Percentiles rank a stretch among this genome's conserved stretches.
Evolutionary conservation across 2,329 filamentous ascomycete species (phyloP).

Genomic region (Trichoderma sp.): DNA sequence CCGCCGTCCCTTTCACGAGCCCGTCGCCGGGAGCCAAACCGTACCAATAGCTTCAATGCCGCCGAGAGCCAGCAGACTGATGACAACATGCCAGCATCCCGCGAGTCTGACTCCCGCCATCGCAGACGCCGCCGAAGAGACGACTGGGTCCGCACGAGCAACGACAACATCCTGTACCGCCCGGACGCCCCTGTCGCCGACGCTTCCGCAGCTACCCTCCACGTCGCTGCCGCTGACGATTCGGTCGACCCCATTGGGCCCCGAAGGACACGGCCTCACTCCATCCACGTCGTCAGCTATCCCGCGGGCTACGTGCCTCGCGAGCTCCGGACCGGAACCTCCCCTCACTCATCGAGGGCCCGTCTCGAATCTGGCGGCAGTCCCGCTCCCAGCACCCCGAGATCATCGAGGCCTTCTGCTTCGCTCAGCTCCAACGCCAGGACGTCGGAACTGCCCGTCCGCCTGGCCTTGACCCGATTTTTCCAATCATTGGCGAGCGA

Average conservation of each 20-base stretch:
- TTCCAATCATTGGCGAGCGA: constrained; percentile 25
- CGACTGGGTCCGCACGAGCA: constrained; percentile 34
- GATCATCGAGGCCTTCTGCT: constrained; percentile 18
- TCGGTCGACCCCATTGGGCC: constrained; percentile 41
- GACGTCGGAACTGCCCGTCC: constrained; percentile 17
- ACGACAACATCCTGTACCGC: constrained; percentile 39
- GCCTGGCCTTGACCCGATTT: constrained; percentile 21
- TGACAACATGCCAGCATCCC: constrained; percentile 25
- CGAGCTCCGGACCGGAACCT: constrained; percentile 42
- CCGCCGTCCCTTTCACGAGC: constrained; percentile 15
- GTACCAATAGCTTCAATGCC: constrained; percentile 5
- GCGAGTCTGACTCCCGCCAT: constrained; percentile 23
- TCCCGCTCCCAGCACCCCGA: constrained; percentile 1
- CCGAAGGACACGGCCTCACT: constrained; percentile 45
- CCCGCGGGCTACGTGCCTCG: constrained; percentile 49
- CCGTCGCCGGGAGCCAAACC: constrained; percentile 17
- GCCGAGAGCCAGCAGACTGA: constrained; percentile 14
- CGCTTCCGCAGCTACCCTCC: constrained; percentile 15
- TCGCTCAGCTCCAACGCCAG: background rate
- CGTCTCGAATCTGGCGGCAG: background rate
- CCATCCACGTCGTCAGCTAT: constrained; percentile 49
- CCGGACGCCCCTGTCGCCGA: constrained; percentile 29
- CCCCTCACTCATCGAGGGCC: constrained; percentile 7
- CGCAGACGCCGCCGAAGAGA: constrained; percentile 28
- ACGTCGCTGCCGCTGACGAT: constrained; percentile 13